Conservation (phyloP, 306 rosid species). For the Mimosa bimucronata region DNA sequence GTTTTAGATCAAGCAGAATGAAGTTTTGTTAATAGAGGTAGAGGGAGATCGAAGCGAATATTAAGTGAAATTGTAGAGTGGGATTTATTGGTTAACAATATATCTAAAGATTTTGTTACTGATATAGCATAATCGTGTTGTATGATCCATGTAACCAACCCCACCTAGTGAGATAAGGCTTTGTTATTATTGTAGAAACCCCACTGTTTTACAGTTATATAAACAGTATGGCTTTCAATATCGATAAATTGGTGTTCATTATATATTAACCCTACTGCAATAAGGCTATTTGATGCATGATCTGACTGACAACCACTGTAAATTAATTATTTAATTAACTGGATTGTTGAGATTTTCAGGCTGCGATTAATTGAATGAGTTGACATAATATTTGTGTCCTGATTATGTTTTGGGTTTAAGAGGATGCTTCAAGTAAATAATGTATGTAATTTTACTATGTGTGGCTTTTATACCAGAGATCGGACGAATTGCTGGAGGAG, state of each 20-base stretch:
- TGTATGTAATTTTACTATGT: slow-evolving; percentile 23
- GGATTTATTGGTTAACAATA: too few species aligned
- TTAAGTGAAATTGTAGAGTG: too few species aligned
- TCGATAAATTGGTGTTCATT: not conserved
- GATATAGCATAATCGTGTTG: too few species aligned
- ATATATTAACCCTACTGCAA: not conserved
- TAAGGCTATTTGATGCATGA: slow-evolving; percentile 28
- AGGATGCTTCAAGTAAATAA: slow-evolving; percentile 18
- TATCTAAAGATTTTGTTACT: too few species aligned
- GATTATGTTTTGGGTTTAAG: slow-evolving; percentile 3
- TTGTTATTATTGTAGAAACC: too few species aligned
- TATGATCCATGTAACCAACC: too few species aligned
- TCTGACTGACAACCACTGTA: slow-evolving; percentile 14
- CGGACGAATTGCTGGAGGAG: slow-evolving; percentile 90
- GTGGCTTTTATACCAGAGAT: slow-evolving; percentile 53
- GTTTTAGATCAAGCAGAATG: too few species aligned
- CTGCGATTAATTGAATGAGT: not conserved
- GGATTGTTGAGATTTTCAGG: not conserved
- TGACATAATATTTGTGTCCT: not conserved
- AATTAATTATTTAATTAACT: slow-evolving; percentile 8
- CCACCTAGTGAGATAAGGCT: too few species aligned
- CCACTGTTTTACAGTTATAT: not conserved
- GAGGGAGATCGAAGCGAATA: too few species aligned
- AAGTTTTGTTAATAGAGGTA: too few species aligned
- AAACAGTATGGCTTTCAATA: not conserved